Base-by-base conservation (phyloP, 1,284 basidiomycete genomes). In the Inonotus obliquus region DNA sequence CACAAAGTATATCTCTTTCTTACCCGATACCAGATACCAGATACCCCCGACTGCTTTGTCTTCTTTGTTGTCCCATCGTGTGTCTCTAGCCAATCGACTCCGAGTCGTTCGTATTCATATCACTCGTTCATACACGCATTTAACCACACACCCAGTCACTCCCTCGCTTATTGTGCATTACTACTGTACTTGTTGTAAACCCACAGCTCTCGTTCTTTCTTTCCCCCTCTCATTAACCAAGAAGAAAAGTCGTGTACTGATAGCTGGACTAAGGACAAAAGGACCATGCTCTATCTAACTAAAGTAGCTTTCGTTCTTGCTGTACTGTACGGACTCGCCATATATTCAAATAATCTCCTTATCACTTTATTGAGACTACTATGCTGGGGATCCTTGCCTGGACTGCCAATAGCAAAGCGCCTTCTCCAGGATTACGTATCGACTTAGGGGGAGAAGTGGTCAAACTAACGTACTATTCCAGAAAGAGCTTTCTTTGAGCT, bases 51-150 rank as follows among this genome's bases (percentile, higher is more conserved):
- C 9, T 32, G 32, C 32, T 32, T 32, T 27, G 23, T 32, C 25
- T 37, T 35, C 19, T 17, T 17, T 52, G 32, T 52, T 27, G 27
- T 32, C 41, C 6, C 17, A 17, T 21, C n/a, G 14, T 52, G 25
- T 35, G 25, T 52, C 13, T 35, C 29, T 52, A 32, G 51, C 51
- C n/a, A 45, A n/a, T n/a, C n/a, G n/a, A n/a, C n/a, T n/a, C n/a
- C n/a, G n/a, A n/a, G n/a, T 25, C 27, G 4, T 52, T 52, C 25
- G 9, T 9, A 32, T n/a, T 9, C 51, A 17, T n/a, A 14, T 41
- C 37, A 41, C n/a, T 55, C 54, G 23, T n/a, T 14, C 38, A 57
- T 57, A 45, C 25, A 57, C 41, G 35, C n/a, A 9, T 41, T 56
- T 6, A 38, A 14, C 23, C 21, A 44, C 41, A 25, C 21, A 2